Evolutionary conservation across 2,329 filamentous ascomycete species (phyloP).

Genomic region (Dactylellina haptotyla): DNA sequence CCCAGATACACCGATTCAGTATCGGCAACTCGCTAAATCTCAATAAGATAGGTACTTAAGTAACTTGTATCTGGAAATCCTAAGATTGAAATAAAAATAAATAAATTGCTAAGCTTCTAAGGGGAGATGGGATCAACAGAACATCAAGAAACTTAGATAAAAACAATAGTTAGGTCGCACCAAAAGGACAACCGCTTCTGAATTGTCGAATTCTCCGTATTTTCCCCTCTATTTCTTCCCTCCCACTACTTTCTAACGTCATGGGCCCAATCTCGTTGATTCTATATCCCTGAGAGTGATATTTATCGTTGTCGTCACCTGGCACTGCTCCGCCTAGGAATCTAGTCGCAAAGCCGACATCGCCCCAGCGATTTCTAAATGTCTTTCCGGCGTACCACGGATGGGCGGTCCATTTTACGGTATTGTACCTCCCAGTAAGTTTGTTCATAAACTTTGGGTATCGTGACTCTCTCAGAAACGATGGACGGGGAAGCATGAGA

Average conservation of each 20-base stretch:
- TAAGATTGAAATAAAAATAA: no score
- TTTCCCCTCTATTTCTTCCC: conserved; percentile 9
- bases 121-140: no score
- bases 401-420: conserved; percentile 68
- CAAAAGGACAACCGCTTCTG: conserved; percentile 1
- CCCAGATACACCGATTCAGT: no score
- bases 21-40: no score
- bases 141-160: no score
- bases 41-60: no score
- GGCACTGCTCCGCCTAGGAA: conserved; percentile 64
- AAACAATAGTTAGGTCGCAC: no score
- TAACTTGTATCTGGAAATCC: no score
- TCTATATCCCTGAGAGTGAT: conserved; percentile 65
- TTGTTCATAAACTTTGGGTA: conserved; percentile 66
- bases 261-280: conserved; percentile 59
- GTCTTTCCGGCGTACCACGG: conserved; percentile 73
- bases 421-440: conserved; percentile 66
- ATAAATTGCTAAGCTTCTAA: no score
- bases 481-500: conserved; percentile 69
- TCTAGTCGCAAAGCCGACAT: conserved; percentile 65
- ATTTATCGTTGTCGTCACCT: conserved; percentile 65
- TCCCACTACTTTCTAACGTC: neutral
- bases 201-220: conserved; percentile 1
- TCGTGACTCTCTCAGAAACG: conserved; percentile 60
- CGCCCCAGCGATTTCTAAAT: conserved; percentile 72